phyloP scores from a whole-genome alignment of 2,329 filamentous ascomycete species.

The Colletotrichum sp. region DNA sequence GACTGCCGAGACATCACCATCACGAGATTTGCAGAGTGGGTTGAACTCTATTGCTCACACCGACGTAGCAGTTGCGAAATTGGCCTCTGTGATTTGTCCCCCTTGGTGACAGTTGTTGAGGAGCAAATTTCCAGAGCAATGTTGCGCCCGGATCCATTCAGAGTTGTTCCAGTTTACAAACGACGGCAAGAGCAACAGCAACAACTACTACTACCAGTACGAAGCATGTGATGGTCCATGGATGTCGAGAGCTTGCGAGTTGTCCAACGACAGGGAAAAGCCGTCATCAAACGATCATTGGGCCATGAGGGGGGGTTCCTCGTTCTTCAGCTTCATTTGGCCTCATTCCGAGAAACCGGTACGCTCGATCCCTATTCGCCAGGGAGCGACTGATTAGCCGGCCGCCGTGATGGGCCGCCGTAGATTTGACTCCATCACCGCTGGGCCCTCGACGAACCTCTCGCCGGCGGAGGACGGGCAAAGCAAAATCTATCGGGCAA shows the following conservation, averaged over 20 bases:
- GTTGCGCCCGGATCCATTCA: neutral
- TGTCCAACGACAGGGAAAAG: neutral
- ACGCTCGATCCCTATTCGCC: neutral
- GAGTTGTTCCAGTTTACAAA: neutral
- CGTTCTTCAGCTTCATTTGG: neutral
- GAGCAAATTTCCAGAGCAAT: neutral
- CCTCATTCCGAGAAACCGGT: neutral
- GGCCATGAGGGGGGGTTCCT: neutral
- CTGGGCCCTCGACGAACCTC: neutral
- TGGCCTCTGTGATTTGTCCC: neutral
- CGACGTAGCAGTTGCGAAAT: neutral
- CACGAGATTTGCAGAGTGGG: neutral
- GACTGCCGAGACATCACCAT: neutral
- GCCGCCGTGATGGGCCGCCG: neutral
- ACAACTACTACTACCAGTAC: neutral
- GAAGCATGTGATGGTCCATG: neutral
- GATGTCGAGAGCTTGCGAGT: neutral
- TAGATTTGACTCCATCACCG: neutral
- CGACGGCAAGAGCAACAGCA: neutral
- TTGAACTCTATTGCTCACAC: neutral
- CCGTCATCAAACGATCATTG: neutral
- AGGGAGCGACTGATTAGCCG: neutral
- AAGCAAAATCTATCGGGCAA: neutral
- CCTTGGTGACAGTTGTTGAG: neutral
- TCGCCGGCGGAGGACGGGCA: neutral